These are phyloP conservation scores for Cyanophora paradoxa DNA, from an alignment of 78 protist species.

Conservation along the genomic window DNA sequence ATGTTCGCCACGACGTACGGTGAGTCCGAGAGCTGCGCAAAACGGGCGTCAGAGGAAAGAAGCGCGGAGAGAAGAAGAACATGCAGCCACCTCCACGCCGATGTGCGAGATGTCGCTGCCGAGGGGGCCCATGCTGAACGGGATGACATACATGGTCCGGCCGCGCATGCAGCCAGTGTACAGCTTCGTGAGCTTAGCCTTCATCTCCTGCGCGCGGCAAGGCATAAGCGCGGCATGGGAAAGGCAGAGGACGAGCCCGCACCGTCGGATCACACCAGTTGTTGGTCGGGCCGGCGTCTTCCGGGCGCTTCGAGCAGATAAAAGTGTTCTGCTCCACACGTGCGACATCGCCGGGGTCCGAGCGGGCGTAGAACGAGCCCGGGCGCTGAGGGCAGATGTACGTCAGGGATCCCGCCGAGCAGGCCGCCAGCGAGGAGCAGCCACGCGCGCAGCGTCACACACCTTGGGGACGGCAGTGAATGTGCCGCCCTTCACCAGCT, in stretches of 20 bases:
- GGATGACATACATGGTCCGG: conserved; percentile 81
- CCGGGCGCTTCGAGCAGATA: conserved; percentile 52
- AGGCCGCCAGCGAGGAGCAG: neutral
- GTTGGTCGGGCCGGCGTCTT: conserved; percentile 76
- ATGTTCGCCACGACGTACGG: conserved; percentile 71
- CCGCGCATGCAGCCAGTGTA: conserved; percentile 68
- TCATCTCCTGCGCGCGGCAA: too few relatives aligned
- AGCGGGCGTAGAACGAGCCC: conserved; percentile 61
- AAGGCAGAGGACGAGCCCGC: too few relatives aligned
- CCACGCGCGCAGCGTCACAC: conserved; percentile 1
- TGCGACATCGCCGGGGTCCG: conserved; percentile 66
- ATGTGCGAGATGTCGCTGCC: conserved; percentile 47
- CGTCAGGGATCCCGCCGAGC: conserved; percentile 36
- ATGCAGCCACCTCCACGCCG: conserved; percentile 46
- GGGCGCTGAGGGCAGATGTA: conserved; percentile 57
- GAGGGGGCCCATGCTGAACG: conserved; percentile 77
- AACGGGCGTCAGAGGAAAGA: neutral
- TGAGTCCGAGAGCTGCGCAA: conserved; percentile 61
- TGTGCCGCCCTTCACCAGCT: too few relatives aligned
- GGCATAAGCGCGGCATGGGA: too few relatives aligned
- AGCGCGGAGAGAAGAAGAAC: neutral
- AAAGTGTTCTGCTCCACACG: conserved; percentile 67
- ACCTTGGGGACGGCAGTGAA: neutral
- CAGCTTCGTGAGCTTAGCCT: conserved; percentile 25
- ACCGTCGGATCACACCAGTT: conserved; percentile 72